Percentiles rank a stretch among this genome's conserved stretches.
These are phyloP conservation scores for Primulina tabacum DNA, from an alignment of 257 asterid genomes.

Conservation along the genomic window DNA sequence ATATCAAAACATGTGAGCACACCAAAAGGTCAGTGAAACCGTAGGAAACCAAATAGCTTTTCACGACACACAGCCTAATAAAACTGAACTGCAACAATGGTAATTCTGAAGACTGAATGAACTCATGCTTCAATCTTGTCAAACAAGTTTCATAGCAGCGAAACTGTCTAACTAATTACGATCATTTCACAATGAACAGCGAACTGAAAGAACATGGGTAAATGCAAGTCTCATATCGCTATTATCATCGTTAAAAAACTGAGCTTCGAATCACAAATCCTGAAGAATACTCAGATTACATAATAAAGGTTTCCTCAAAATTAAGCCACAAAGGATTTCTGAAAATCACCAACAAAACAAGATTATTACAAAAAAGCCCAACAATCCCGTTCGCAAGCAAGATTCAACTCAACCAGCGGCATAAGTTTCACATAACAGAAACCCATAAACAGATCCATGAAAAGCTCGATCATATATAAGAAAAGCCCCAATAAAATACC, in stretches of 20 bases:
- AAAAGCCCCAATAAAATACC: conserved; percentile 22
- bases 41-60: conserved; percentile 5
- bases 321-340: no score
- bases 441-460: conserved; percentile 23
- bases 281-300: no score
- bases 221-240: conserved; percentile 15
- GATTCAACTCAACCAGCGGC: not conserved
- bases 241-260: not conserved
- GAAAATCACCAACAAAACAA: no score
- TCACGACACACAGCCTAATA: not conserved
- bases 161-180: not conserved
- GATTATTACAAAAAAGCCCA: no score
- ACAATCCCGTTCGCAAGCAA: not conserved
- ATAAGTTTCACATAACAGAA: conserved; percentile 6
- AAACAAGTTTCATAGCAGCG: conserved; percentile 1
- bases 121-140: conserved; percentile 10
- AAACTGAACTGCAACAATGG: not conserved
- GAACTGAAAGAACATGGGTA: not conserved
- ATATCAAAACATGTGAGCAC: not conserved
- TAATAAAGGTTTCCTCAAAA: no score
- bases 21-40: not conserved
- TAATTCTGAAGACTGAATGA: not conserved
- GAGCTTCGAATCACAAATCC: conserved; percentile 1
- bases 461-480: not conserved
- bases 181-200: conserved; percentile 8